Base-by-base conservation (phyloP, 2,329 filamentous ascomycete genomes). In the Orbilia quercus region DNA sequence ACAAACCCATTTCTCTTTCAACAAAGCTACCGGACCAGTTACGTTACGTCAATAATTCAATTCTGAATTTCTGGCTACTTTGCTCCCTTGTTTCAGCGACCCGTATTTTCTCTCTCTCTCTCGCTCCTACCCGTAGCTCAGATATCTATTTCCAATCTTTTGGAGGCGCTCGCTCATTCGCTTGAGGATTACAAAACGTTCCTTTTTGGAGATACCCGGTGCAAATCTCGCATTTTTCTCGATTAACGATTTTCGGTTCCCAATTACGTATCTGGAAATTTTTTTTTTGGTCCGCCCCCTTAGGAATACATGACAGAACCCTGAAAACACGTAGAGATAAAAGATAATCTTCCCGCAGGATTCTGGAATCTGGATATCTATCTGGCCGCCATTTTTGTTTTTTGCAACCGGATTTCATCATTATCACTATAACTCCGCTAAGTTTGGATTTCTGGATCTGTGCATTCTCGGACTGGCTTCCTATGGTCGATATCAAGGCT, bases 141-240 rank as follows among this genome's bases (percentile, higher is more conserved):
- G 55, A 69, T 60, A 69, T 60, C 38, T 2, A 34, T 23, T 48
- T 50, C 18, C 42, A 40, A 53, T 44, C 51, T 50, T 66, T 42
- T n/a, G n/a, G n/a, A n/a, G n/a, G 31, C 50, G 48, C 5, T 44
- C 28, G 12, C 45, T 11, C 40, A 45, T 48, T 47, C 45, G 12
- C 38, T 50, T 42, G 25, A 59, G 45, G 34, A 22, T 47, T 47
- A 47, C 28, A 50, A 70, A 25, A 50, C 18, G 7, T 25, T 44
- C 23, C 44, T 53, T 53, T 64, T 38, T 31, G 53, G 57, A 55
- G 59, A 58, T 53, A 53, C 11, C 45, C 66, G 58, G 42, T n/a
- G n/a, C n/a, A n/a, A 71, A 31, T 20, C 44, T 45, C 28, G 59
- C 42, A 20, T 48, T 36, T 53, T 42, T n/a, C n/a, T n/a, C n/a